Conservation (phyloP, 2,329 filamentous ascomycete genomes). For the Aspergillus novofumigatus region DNA sequence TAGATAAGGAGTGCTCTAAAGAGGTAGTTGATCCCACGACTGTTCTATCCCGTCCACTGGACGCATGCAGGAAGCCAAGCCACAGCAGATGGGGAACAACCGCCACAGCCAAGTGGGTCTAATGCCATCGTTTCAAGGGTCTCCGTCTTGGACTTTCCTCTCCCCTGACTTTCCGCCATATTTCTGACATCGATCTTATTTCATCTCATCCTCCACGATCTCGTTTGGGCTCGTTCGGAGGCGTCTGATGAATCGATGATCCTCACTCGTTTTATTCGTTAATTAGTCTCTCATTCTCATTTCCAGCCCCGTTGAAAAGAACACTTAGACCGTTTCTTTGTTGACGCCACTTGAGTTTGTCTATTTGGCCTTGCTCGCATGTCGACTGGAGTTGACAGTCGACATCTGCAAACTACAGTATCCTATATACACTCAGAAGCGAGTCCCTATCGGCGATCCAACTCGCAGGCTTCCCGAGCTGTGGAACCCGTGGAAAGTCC, state of each 20-base stretch:
- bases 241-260: constrained; percentile 27
- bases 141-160: background rate
- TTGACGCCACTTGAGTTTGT: constrained; percentile 15
- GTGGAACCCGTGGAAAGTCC: constrained; percentile 44
- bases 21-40: background rate
- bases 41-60: background rate
- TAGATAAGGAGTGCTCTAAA: background rate
- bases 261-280: constrained; percentile 22
- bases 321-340: constrained; percentile 9
- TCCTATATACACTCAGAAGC: constrained; percentile 49
- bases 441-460: constrained; percentile 49
- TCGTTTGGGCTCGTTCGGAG: constrained; percentile 21
- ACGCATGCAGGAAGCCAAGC: constrained; percentile 9
- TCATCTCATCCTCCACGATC: constrained; percentile 9
- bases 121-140: constrained; percentile 5
- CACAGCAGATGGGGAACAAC: constrained; percentile 8
- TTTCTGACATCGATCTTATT: constrained; percentile 2
- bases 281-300: constrained; percentile 14
- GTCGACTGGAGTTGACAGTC: constrained; percentile 53
- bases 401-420: constrained; percentile 49
- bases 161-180: constrained; percentile 9
- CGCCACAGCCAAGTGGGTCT: constrained; percentile 17
- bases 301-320: constrained; percentile 8
- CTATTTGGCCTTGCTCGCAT: constrained; percentile 40
- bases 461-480: constrained; percentile 46